Conservation (phyloP, 2,329 filamentous ascomycete species). For the Phialophora verrucosa region DNA sequence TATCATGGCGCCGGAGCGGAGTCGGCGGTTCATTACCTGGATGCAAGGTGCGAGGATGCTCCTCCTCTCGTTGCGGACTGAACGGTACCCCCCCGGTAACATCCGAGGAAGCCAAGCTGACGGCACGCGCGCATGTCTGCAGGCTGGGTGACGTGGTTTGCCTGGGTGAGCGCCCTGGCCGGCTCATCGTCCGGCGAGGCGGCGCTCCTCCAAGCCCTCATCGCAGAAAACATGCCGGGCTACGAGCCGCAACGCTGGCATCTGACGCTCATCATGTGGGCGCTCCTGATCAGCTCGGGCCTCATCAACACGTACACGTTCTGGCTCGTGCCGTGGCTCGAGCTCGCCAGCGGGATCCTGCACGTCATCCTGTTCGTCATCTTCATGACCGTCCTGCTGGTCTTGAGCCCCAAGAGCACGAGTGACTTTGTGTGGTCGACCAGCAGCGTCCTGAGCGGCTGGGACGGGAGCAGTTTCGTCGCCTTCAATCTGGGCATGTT, state of each 20-base stretch:
- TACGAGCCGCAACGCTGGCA: conserved; percentile 48
- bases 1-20: conserved; percentile 42
- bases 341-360: conserved; percentile 46
- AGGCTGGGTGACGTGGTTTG: conserved; percentile 52
- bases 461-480: conserved; percentile 44
- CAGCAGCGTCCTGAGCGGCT: conserved; percentile 42
- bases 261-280: conserved; percentile 48
- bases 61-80: background rate
- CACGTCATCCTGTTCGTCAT: conserved; percentile 48
- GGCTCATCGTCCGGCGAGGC: conserved; percentile 46
- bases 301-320: conserved; percentile 43
- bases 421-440: conserved; percentile 45
- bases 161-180: conserved; percentile 46
- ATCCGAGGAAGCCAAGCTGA: background rate
- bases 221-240: conserved; percentile 43
- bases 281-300: conserved; percentile 43
- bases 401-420: conserved; percentile 44
- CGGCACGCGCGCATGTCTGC: no score
- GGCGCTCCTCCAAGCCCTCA: conserved; percentile 46
- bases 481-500: conserved; percentile 49
- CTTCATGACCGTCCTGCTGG: conserved; percentile 45
- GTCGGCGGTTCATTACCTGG: conserved; percentile 45
- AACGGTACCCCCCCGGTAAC: background rate
- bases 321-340: conserved; percentile 49
- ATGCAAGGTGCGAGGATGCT: conserved; percentile 39